Evolutionary conservation across 176 grass and related monocot species (phyloP).

Genomic region (barley (Hordeum vulgare)): MorexV3_pseudomolecules_assembly NC_058522.1:578467385-578467884

Average conservation of each 20-base stretch:
- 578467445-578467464: background rate
- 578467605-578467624: background rate
- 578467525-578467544: background rate
- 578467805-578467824: too few species aligned
- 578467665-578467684: background rate
- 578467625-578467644: background rate
- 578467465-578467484: background rate
- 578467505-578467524: background rate
- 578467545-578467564: background rate
- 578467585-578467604: background rate
- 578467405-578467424: background rate
- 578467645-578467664: background rate
- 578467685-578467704: background rate
- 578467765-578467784: background rate
- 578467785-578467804: too few species aligned
- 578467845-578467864: too few species aligned
- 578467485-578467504: background rate
- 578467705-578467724: background rate
- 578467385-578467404: background rate
- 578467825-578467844: too few species aligned
- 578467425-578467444: background rate
- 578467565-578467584: background rate
- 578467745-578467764: background rate
- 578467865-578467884: too few species aligned
- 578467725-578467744: background rate